These are phyloP conservation scores for Lipomyces yamadae DNA, from an alignment of 805 yeast species.

Conservation along the genomic window DNA sequence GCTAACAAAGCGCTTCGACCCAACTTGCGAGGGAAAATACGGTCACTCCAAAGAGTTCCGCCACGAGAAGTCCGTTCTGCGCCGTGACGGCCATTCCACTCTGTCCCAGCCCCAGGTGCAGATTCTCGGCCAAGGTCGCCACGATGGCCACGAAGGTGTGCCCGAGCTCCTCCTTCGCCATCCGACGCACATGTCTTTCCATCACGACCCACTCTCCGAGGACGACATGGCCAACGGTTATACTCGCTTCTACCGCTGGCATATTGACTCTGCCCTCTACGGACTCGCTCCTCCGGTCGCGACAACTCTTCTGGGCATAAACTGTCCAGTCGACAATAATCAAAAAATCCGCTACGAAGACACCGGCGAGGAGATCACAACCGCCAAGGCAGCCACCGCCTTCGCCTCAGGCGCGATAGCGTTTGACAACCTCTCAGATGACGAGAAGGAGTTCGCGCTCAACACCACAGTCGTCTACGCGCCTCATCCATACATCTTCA, in stretches of 20 bases:
- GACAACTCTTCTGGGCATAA: slow-evolving; percentile 81
- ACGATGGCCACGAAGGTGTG: slow-evolving; percentile 60
- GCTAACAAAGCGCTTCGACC: slow-evolving; percentile 79
- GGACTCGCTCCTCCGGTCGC: slow-evolving; percentile 85
- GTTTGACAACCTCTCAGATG: slow-evolving; percentile 65
- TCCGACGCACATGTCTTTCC: slow-evolving; percentile 84
- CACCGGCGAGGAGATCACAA: slow-evolving; percentile 63
- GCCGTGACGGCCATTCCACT: slow-evolving; percentile 79
- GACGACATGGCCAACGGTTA: slow-evolving; percentile 64
- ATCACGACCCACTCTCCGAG: slow-evolving; percentile 65
- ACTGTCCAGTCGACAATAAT: slow-evolving; percentile 65
- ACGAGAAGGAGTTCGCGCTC: slow-evolving; percentile 75
- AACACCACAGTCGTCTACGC: slow-evolving; percentile 85
- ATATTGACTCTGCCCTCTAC: slow-evolving; percentile 87
- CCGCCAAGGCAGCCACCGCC: slow-evolving; percentile 87
- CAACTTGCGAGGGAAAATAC: slow-evolving; percentile 68
- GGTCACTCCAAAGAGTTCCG: slow-evolving; percentile 85
- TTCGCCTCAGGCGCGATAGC: slow-evolving; percentile 86
- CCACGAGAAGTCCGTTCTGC: slow-evolving; percentile 67
- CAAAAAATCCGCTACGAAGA: slow-evolving; percentile 69
- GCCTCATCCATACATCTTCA: slow-evolving; percentile 89
- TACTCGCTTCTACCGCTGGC: slow-evolving; percentile 92
- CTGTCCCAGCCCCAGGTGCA: slow-evolving; percentile 88
- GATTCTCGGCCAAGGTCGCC: slow-evolving; percentile 79
- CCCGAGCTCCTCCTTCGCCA: slow-evolving; percentile 69